Base-by-base conservation (phyloP, 805 yeast species). In the Wickerhamomyces alni region DNA sequence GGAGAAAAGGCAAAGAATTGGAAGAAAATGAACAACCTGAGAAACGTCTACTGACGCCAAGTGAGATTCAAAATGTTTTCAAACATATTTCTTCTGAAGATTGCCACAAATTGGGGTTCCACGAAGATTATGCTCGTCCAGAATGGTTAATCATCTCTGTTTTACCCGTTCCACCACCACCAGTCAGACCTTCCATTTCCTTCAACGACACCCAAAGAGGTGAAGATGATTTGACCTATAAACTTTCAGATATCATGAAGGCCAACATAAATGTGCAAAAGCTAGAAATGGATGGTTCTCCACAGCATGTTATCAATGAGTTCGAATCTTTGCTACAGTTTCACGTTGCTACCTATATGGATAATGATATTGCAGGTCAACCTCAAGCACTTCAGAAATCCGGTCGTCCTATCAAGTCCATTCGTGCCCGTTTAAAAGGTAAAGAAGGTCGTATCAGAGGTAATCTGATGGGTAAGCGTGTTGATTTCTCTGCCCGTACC, bases 161-260 rank as follows among this genome's bases (percentile, higher is more conserved):
- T n/a, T 71, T 93, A 55, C 99, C 99, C 1, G 99, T 93, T 16
- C 99, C 99, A 33, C 99, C 99, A 37, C 99, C 99, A 46, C 98
- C 97, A 27, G 99, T 93, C 26, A 82, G 99, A 63, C 99, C 99
- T 10, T 86, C 96, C 18, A 93, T 93, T 67, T 96, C 99, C 2
- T 89, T 93, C 56, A 93, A 93, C 51, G 99, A 93, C 60, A 87
- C 97, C 10, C 96, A 95, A 45, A 81, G 99, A 68, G 97, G 98
- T 52, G 99, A 93, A 64, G 99, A 93, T 77, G 99, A 93, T 73
- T 82, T 93, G 66, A 93, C 99, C 2, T 93, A 89, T 62, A 93
- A 93, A 65, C 72, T 93, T 49, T 97, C 98, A 8, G 99, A 93
- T 73, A 89, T 93, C 37, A 68, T 93, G 55, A 93, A 93, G 63